Base-by-base conservation (phyloP, 2,329 filamentous ascomycete genomes). In the Zasmidium angulare region DNA sequence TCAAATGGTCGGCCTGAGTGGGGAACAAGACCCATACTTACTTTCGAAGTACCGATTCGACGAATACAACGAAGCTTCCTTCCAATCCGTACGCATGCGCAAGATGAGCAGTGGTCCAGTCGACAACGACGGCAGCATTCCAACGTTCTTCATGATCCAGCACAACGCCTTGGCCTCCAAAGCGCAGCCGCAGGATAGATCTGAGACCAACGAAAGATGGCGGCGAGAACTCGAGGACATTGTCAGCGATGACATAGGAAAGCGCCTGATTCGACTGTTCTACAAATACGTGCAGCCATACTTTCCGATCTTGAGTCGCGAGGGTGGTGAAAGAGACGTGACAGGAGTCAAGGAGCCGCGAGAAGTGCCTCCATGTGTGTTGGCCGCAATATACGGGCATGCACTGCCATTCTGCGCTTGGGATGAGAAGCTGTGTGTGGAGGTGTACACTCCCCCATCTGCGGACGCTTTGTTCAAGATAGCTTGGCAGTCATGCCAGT, bases 251-350 rank as follows among this genome's bases (percentile, higher is more conserved):
- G 63, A 69, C 6, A 67, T 70, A 14, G 75, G 76, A 24, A 71
- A 74, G 50, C 66, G 76, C 50, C 69, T 79, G 6, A 71, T 79
- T 24, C 69, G 70, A 14, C 68, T 79, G 12, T 74, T 77, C 66
- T 75, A 76, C 60, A 72, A 71, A 63, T 78, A 78, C 63, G 74
- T 79, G 53, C 74, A 79, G 50, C 77, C 77, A 14, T 78, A 78
- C 64, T 79, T 79, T 62, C 77, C 77, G 3, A 72, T 79, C 12
- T 58, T 79, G 12, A 74, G 71, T n/a, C 69, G 73, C 55, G 72
- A 71, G 53, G 71, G 75, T 6, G 64, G 64, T 67, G 62, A 60
- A 71, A 40, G 74, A 70, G 65, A 66, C 47, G 60, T 59, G 20
- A 47, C 68, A 21, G 71, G 69, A 1, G 62, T 71, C 2, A 66